Base-by-base conservation (phyloP, 768 basidiomycete species). In the Boletus rex-veris region DNA sequence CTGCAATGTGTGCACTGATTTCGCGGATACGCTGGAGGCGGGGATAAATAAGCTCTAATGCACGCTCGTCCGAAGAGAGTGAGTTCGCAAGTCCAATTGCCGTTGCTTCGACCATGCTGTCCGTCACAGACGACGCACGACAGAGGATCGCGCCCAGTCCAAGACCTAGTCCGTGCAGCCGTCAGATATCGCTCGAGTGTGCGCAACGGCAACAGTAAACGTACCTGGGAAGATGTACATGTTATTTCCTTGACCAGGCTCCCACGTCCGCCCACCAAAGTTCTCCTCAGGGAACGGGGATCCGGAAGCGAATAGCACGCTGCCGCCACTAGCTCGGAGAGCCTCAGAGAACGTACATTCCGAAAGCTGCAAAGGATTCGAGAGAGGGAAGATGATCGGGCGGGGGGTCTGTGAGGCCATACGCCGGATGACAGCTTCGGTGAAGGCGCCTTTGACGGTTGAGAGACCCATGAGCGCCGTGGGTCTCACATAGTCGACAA, bases 241-340 rank as follows among this genome's bases (percentile, higher is more conserved):
- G 71, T 96, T 98, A 70, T 96, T 97, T 26, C 93, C 93, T 72
- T 97, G 95, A 21, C 91, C 90, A 3, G 94, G 85, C 58, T 86
- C 84, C 59, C 86, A 73, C 33, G 59, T 77, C 49, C 73, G 75
- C 30, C 83, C 84, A 35, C 77, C 70, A 72, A 76, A 86, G 52
- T 71, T 62, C 58, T 85, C 76, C 43, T 79, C 75, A 14, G 82
- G 79, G 81, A 94, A 97, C 4, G 93, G 94, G 31, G 88, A 90
- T 4, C 93, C 94, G 38, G 84, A 86, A 0, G 95, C 93, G 65
- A 93, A 97, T 52, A 97, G 80, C 16, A 87, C 88, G 39, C 69
- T 74, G 28, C 94, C 93, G 40, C 82, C 71, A 4, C 91, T 88
- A 73, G 84, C 77, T 45, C 74, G 71, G 40, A 92, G 80, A 2